Conservation (phyloP, 306 rosid genomes). For the Geum urbanum region DNA sequence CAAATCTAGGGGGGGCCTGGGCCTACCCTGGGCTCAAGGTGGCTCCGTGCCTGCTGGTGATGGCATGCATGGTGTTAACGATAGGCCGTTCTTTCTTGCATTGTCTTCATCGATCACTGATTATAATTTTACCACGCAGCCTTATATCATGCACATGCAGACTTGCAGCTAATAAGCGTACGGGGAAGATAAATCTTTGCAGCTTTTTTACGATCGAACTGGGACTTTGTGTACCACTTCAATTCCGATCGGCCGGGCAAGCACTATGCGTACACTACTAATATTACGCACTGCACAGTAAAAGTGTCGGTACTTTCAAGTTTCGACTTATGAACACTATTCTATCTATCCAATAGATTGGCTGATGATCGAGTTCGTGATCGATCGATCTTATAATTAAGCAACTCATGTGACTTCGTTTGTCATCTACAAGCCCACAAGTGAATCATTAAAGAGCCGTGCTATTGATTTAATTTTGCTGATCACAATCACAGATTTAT, state of each 20-base stretch:
- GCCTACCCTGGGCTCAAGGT: no score
- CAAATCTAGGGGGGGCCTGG: no score
- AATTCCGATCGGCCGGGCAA: background rate
- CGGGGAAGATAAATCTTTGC: conserved; percentile 55
- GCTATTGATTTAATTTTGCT: no score
- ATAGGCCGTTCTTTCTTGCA: background rate
- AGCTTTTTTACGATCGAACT: conserved; percentile 32
- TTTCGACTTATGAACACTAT: no score
- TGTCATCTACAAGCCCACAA: no score
- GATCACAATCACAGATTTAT: no score
- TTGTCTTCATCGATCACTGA: background rate
- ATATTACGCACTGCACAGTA: background rate
- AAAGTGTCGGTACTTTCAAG: no score
- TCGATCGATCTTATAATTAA: no score
- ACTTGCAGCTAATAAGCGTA: conserved; percentile 15
- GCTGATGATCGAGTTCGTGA: background rate
- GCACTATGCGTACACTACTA: background rate
- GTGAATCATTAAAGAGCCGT: no score
- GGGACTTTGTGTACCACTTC: conserved; percentile 27
- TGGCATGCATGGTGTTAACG: background rate
- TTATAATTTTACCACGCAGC: background rate
- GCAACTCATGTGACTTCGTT: no score
- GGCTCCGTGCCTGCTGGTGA: no score
- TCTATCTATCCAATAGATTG: background rate
- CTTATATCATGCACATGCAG: conserved; percentile 17